phyloP scores from a whole-genome alignment of 2,329 filamentous ascomycete species.

The Exophiala xenobiotica region DNA sequence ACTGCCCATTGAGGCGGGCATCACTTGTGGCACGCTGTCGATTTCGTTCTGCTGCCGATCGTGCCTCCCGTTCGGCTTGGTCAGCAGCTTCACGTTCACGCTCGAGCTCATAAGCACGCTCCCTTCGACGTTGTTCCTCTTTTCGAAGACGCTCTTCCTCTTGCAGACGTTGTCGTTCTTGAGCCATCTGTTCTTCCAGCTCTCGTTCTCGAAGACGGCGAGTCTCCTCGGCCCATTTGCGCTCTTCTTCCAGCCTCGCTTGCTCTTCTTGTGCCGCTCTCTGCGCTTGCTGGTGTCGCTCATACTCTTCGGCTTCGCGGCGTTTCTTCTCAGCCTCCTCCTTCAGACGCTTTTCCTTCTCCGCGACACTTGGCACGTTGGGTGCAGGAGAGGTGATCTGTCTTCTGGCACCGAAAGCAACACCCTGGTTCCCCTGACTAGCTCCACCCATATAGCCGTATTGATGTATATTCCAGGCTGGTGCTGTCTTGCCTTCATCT shows the following conservation, averaged over 20 bases:
- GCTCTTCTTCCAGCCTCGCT: conserved; percentile 47
- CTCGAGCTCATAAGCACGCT: conserved; percentile 66
- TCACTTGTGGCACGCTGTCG: conserved; percentile 62
- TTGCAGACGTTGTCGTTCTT: conserved; percentile 53
- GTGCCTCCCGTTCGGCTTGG: conserved; percentile 66
- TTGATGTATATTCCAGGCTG: conserved; percentile 97
- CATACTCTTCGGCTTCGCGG: conserved; percentile 54
- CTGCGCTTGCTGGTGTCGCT: conserved; percentile 49
- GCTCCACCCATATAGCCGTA: conserved; percentile 98
- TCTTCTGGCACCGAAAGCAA: conserved; percentile 84
- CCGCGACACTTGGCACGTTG: conserved; percentile 73
- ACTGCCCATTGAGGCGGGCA: conserved; percentile 73
- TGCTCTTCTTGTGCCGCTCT: conserved; percentile 51
- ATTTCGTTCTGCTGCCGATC: conserved; percentile 65
- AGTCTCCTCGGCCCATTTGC: conserved; percentile 49
- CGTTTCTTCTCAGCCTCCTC: conserved; percentile 59
- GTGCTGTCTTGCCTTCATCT: conserved; percentile 76
- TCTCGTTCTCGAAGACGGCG: conserved; percentile 41
- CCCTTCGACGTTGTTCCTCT: conserved; percentile 49
- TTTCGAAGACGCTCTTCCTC: conserved; percentile 49
- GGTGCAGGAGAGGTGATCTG: conserved; percentile 88
- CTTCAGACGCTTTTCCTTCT: conserved; percentile 71
- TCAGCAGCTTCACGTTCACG: conserved; percentile 66
- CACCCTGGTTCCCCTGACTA: conserved; percentile 90
- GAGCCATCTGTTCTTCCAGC: conserved; percentile 48